Evolutionary conservation across 176 grass and related monocot species (phyloP).

Genomic region (Chloris gayana): DNA sequence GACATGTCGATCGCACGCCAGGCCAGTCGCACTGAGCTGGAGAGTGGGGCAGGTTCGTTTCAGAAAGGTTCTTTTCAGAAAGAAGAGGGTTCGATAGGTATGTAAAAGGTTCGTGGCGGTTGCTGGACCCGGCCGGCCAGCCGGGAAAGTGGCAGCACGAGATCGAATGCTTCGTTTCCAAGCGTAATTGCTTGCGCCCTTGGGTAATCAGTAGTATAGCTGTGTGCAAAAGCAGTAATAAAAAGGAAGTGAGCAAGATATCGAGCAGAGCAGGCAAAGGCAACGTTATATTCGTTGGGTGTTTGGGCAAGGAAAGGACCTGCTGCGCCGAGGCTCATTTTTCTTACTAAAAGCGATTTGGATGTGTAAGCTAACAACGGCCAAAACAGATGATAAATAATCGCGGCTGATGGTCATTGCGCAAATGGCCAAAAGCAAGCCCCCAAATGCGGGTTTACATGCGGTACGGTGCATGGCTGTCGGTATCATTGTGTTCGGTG

Average conservation of each 20-base stretch:
- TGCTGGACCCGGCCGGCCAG: not conserved
- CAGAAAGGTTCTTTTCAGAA: not conserved
- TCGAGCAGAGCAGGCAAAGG: not conserved
- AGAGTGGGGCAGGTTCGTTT: not conserved
- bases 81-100: not conserved
- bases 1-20: not conserved
- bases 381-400: not conserved
- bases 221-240: not conserved
- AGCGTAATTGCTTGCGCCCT: not conserved
- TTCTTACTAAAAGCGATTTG: not conserved
- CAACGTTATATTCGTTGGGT: not conserved
- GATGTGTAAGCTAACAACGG: not conserved
- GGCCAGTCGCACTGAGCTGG: not conserved
- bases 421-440: not conserved
- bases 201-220: not conserved
- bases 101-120: not conserved
- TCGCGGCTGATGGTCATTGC: not conserved
- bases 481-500: conserved; percentile 2
- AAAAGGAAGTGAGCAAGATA: not conserved
- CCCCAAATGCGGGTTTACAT: not conserved
- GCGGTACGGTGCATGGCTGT: not conserved
- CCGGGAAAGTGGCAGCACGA: not conserved
- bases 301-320: not conserved
- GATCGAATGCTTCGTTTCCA: conserved; percentile 6
- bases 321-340: not conserved